Base-by-base conservation (phyloP, 2,329 filamentous ascomycete genomes). In the Arthrobotrys entomopaga region DNA sequence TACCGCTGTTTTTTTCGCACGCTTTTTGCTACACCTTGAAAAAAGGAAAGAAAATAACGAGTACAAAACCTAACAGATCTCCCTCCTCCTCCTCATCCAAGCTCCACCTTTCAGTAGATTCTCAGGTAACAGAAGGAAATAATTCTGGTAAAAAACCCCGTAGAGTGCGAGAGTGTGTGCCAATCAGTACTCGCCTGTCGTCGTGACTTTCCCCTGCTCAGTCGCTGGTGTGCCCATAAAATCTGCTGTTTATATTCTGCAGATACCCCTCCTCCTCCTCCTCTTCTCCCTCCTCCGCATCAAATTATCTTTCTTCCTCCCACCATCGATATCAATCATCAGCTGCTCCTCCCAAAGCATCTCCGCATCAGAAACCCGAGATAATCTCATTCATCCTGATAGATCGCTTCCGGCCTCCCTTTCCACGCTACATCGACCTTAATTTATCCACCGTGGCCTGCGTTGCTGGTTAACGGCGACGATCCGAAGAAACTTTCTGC, bases 231-330 rank as follows among this genome's bases (percentile, higher is more conserved):
- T 43, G 59, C 56, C 57, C 46, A n/a, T 24, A 22, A 60, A 57
- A 53, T 56, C 50, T 54, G 29, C 29, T 34, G 53, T 34, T 56
- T 65, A 72, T 60, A 72, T 60, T 50, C 52, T 48, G 34, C 38
- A 60, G 48, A 72, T 65, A 72, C 67, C 67, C 67, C 67, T 72
- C 66, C 66, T 58, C 42, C 49, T 13, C 15, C 46, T 46, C 38
- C 56, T 19, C 15, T 26, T 53, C 49, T 65, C 22, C 54, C 60
- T 50, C 29, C 50, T 26, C 26, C 4, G 54, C 48, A n/a, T 63
- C 43, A 15, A 26, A 34, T 53, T 22, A 46, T 46, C 53, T 53
- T 42, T 20, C 20, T 34, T 24, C 19, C 19, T 19, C 46, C 16
- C 26, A 16, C 19, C 48, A 40, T 26, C 29, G 11, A 53, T 10